Conservation (phyloP, 306 rosid genomes). For the Adenanthera pavonina region DNA sequence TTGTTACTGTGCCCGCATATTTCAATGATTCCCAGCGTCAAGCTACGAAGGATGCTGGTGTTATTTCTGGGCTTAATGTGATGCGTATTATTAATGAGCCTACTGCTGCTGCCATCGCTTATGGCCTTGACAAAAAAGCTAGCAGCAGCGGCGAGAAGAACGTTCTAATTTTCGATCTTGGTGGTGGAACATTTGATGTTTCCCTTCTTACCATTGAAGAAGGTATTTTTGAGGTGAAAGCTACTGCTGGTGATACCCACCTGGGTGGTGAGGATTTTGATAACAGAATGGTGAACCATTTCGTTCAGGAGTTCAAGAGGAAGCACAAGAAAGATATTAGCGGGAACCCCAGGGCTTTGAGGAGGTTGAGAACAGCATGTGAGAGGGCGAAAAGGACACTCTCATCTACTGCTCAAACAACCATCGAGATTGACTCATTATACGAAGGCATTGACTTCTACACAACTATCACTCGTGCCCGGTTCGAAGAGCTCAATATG, state of each 20-base stretch:
- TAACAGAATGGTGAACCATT: constrained; percentile 66
- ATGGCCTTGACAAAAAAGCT: constrained; percentile 62
- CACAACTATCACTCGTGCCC: constrained; percentile 56
- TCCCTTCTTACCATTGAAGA: constrained; percentile 62
- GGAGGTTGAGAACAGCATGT: constrained; percentile 64
- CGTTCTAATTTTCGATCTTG: constrained; percentile 61
- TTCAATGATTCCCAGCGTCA: constrained; percentile 67
- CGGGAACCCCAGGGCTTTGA: constrained; percentile 57
- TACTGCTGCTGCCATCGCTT: constrained; percentile 64
- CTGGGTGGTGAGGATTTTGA: constrained; percentile 71
- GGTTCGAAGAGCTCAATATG: constrained; percentile 66
- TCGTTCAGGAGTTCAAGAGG: constrained; percentile 63
- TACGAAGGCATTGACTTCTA: constrained; percentile 62
- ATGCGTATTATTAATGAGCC: constrained; percentile 64
- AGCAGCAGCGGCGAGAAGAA: constrained; percentile 47
- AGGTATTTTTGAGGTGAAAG: constrained; percentile 59
- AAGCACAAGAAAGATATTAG: constrained; percentile 57
- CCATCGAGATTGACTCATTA: constrained; percentile 58
- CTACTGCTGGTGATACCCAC: constrained; percentile 68
- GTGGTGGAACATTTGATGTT: constrained; percentile 67
- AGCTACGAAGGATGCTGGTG: constrained; percentile 65
- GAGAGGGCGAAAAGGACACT: constrained; percentile 68
- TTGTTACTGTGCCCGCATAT: constrained; percentile 62
- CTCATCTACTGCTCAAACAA: constrained; percentile 57
- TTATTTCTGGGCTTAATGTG: constrained; percentile 60